Base-by-base conservation (phyloP, 2,329 filamentous ascomycete species). In the Zymoseptoria ardabiliae region DNA sequence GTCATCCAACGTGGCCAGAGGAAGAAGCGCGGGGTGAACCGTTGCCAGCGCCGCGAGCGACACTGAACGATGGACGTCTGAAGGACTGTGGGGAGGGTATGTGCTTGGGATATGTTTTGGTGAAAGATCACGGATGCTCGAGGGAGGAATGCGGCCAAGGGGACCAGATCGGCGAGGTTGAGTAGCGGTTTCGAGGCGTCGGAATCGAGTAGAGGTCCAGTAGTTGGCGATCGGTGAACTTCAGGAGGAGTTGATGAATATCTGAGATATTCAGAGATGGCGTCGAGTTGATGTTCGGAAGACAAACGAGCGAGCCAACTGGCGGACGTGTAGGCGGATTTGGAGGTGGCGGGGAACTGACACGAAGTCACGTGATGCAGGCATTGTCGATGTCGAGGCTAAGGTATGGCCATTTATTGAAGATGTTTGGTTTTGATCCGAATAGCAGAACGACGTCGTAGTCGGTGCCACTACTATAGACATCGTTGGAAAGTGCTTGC, bases 21-120 rank as follows among this genome's bases (percentile, higher is more conserved):
- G 56, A 58, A 48, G 56, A 51, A 61, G 62, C 57, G 62, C 66
- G 66, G 66, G 64, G 64, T 61, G 74, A 79, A 54, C 67, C 60
- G 62, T 67, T 65, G 62, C 66, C 50, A 30, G 50, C 41, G 61
- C 59, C 58, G 61, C 59, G 58, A 65, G 61, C 85, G 84, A 82
- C 81, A 84, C 80, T 68, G 82, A 83, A 87, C 86, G 86, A 87
- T 78, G 79, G 79, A 63, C 80, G 79, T 79, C 82, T 85, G 89
- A 86, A 86, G 82, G 83, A 91, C 90, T 91, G 82, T 88, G 73
- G 79, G 83, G 87, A 85, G 86, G 86, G 88, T 85, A 79, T 77
- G 82, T 88, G 89, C 88, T 71, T 64, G 62, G 68, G 65, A 66
- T 70, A 28, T 72, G 63, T 72, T 81, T 79, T 23, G 75, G 69